A percentile compares a stretch with the other conserved stretches of the same genome.
These are phyloP conservation scores for Cladosporium sp. DNA, from an alignment of 2,329 filamentous ascomycete species.

Conservation along the genomic window DNA sequence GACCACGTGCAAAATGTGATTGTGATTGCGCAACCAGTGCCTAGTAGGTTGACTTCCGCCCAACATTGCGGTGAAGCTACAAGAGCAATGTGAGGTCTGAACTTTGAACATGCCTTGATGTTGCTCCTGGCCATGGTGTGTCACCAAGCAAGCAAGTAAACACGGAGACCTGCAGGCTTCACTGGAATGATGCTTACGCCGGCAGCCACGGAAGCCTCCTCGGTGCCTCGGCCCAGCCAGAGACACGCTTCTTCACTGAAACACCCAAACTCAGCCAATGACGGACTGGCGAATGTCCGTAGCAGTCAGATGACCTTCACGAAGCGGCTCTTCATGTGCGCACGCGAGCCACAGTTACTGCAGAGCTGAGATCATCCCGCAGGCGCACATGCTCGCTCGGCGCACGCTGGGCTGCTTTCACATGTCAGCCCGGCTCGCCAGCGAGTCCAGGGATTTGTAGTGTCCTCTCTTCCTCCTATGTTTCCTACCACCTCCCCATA, in stretches of 20 bases:
- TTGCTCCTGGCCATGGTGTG: too few species aligned
- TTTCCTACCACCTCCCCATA: not conserved
- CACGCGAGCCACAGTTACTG: not conserved
- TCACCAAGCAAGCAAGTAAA: not conserved
- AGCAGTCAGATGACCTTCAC: conserved; percentile 8
- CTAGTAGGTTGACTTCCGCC: too few species aligned
- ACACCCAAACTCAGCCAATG: conserved; percentile 5
- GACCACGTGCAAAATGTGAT: too few species aligned
- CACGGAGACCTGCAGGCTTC: not conserved
- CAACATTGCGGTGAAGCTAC: too few species aligned
- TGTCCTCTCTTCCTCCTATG: not conserved
- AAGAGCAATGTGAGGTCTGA: too few species aligned
- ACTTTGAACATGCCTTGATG: too few species aligned
- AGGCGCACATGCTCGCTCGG: conserved; percentile 6
- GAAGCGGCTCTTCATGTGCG: not conserved
- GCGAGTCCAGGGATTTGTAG: conserved; percentile 9
- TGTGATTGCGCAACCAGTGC: too few species aligned
- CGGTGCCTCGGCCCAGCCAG: not conserved
- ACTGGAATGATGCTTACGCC: not conserved
- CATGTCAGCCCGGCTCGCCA: conserved; percentile 3
- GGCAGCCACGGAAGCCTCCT: not conserved
- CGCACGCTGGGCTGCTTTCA: not conserved
- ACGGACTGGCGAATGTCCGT: not conserved
- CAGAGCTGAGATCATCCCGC: conserved; percentile 9
- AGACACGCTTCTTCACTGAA: not conserved